Conservation (phyloP, 2,329 filamentous ascomycete species). For the Leptodontidium sp. region DNA sequence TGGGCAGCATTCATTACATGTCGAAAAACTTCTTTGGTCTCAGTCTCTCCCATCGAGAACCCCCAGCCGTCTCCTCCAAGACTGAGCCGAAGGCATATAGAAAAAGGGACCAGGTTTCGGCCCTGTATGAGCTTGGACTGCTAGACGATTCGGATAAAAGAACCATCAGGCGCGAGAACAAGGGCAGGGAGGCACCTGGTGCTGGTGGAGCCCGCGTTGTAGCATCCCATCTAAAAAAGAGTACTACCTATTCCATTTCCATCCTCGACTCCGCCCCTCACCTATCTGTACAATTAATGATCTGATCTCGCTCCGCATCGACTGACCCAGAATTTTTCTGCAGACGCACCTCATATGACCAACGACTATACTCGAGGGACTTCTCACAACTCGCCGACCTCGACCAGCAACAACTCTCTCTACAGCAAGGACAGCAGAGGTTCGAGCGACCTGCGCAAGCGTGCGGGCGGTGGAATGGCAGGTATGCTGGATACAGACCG, state of each 20-base stretch:
- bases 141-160: constrained; percentile 42
- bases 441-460: constrained; percentile 39
- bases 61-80: neutral
- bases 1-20: constrained; percentile 35
- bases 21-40: constrained; percentile 42
- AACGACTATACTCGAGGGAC: constrained; percentile 26
- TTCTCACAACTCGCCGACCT: constrained; percentile 24
- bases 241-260: constrained; percentile 40
- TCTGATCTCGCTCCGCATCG: constrained; percentile 22
- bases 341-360: constrained; percentile 27
- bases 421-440: constrained; percentile 34
- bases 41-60: constrained; percentile 28
- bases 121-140: constrained; percentile 47
- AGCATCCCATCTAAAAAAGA: constrained; percentile 44
- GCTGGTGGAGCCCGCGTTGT: constrained; percentile 41
- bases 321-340: constrained; percentile 31
- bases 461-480: constrained; percentile 56
- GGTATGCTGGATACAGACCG: constrained; percentile 78
- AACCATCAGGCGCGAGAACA: constrained; percentile 43
- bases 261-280: constrained; percentile 34
- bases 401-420: constrained; percentile 22
- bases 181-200: constrained; percentile 40
- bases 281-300: constrained; percentile 26
- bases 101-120: constrained; percentile 43
- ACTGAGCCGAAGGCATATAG: constrained; percentile 24